Base-by-base conservation (phyloP, 768 basidiomycete species). In the Suillus placidus region DNA sequence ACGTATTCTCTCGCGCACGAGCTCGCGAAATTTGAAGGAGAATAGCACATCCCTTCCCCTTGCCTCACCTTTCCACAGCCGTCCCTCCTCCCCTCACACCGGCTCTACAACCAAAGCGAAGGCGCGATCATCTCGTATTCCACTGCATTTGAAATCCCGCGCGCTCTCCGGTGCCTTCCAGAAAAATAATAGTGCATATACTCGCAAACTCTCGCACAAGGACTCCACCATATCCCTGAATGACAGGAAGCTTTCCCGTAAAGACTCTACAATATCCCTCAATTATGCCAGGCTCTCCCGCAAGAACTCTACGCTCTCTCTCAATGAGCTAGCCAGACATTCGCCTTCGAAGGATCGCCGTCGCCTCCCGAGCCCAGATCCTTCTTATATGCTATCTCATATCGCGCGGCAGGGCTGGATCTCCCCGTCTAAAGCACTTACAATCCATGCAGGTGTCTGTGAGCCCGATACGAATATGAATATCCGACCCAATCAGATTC, bases 41-140 rank as follows among this genome's bases (percentile, higher is more conserved):
- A 83, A 83, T 60, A 64, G 43, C 23, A 10, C 32, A 30, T 66
- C 73, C 64, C 74, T 65, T 26, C 34, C 55, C 23, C 79, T 84
- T 30, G 80, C 77, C 13, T 85, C 83, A 32, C 84, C 85, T 2
- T 86, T 84, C 68, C 76, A 71, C 60, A 83, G 83, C 52, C 78
- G 80, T 51, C 82, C 84, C 20, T 72, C 71, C 42, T 85, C 85
- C 61, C 74, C 77, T 52, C 65, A 74, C 30, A 72, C 77, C 51
- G 64, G 73, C 35, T 64, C 79, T 30, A 82, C 82, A 60, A 80
- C 82, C 7, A 76, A 74, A 26, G 63, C 63, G 64, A 72, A 64
- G 70, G 67, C 45, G 55, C 73, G 49, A 61, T 61, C 14, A 67
- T 69, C 64, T 61, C 74, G 64, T 35, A 65, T 68, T 14, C 64